These are phyloP conservation scores for Aulographum hederae DNA, from an alignment of 2,329 filamentous ascomycete genomes.

Conservation along the genomic window DNA sequence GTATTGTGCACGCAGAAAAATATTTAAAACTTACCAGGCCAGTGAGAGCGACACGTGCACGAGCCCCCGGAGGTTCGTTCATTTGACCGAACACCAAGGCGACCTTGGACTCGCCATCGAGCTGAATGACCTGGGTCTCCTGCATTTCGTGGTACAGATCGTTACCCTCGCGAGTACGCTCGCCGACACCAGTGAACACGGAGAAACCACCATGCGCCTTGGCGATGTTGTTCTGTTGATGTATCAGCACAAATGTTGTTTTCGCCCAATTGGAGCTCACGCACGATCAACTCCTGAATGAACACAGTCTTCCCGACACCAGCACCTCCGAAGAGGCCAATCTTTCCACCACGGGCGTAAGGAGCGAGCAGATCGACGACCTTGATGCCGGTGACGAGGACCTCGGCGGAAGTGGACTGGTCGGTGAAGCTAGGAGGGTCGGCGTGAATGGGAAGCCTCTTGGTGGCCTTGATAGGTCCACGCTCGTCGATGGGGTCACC, in stretches of 20 bases:
- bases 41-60: constrained; percentile 98
- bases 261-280: constrained; percentile 11
- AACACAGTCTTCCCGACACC: constrained; percentile 99
- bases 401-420: constrained; percentile 90
- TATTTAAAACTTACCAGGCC: too few relatives aligned
- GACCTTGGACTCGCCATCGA: constrained; percentile 99
- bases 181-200: constrained; percentile 99
- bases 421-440: constrained; percentile 85
- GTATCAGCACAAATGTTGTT: constrained; percentile 3
- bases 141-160: constrained; percentile 99
- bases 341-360: constrained; percentile 99
- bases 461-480: constrained; percentile 87
- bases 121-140: constrained; percentile 98
- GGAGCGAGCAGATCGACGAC: constrained; percentile 97
- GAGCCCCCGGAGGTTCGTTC: constrained; percentile 99
- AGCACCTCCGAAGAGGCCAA: constrained; percentile 99
- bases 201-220: constrained; percentile 99
- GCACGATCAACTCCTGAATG: constrained; percentile 96
- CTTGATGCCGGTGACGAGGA: constrained; percentile 99
- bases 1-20: too few relatives aligned
- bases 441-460: constrained; percentile 80
- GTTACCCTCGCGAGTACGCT: constrained; percentile 99
- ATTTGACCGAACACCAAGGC: constrained; percentile 99
- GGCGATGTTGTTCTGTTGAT: constrained; percentile 84
- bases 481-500: constrained; percentile 99